A percentile compares a stretch with the other conserved stretches of the same genome.
Evolutionary conservation across 202 grass and related monocot species (phyloP).

Genomic region (Schoenoplectus triqueter): DNA sequence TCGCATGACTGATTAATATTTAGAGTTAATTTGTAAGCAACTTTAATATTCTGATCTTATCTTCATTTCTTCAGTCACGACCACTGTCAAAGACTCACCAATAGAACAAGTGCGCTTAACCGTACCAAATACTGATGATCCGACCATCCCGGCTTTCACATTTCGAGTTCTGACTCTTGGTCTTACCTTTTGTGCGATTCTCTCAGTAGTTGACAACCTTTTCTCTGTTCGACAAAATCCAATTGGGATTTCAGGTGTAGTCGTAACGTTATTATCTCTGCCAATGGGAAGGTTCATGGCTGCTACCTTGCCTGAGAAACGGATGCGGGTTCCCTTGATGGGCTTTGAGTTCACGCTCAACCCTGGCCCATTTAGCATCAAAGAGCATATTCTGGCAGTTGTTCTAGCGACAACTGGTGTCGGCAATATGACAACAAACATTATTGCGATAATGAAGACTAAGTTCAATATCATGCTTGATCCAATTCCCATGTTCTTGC

Average conservation of each 20-base stretch:
- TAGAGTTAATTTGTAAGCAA: neutral
- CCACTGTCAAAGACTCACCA: neutral
- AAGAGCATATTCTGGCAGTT: neutral
- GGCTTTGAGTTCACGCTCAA: neutral
- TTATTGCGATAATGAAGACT: neutral
- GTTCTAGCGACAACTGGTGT: neutral
- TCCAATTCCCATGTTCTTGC: neutral
- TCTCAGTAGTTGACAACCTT: conserved; percentile 1
- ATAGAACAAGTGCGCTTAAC: neutral
- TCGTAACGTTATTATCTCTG: neutral
- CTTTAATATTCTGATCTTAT: neutral
- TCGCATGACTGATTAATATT: neutral
- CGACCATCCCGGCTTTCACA: neutral
- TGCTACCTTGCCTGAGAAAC: neutral
- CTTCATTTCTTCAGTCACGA: neutral
- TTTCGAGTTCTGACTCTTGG: neutral
- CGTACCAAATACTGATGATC: neutral
- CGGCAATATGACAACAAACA: neutral
- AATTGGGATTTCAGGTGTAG: neutral
- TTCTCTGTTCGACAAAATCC: conserved; percentile 1
- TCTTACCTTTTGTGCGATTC: neutral
- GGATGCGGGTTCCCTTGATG: neutral
- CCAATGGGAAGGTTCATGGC: conserved; percentile 8
- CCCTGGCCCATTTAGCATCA: neutral
- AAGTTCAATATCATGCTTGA: neutral